phyloP scores from a whole-genome alignment of 140 eudicot species.

The Oenanthe javanica region DNA sequence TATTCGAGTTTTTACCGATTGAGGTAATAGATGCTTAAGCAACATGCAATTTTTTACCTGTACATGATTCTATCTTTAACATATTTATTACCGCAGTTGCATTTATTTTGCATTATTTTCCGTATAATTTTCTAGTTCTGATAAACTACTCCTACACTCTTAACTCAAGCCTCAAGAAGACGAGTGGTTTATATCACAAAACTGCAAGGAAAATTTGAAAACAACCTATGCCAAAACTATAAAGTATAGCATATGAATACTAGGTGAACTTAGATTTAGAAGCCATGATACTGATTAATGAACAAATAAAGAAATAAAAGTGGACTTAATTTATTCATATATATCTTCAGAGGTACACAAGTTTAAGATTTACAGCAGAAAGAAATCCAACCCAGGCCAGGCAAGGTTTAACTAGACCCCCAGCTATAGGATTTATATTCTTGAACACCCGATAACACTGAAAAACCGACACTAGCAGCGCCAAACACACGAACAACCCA shows the following conservation, averaged over 20 bases:
- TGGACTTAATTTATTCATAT: neutral
- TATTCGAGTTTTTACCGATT: neutral
- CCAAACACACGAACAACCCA: constrained; percentile 47
- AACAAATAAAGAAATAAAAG: neutral
- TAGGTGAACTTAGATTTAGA: neutral
- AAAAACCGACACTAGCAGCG: constrained; percentile 28
- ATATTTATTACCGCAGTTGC: neutral
- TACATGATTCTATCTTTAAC: neutral
- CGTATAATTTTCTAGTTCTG: neutral
- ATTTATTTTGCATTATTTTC: no score
- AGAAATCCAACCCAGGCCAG: constrained; percentile 53
- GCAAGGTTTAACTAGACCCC: constrained; percentile 71
- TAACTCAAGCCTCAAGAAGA: no score
- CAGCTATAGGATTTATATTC: constrained; percentile 65
- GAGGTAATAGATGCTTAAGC: neutral
- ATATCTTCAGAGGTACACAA: constrained; percentile 16
- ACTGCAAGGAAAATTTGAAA: neutral
- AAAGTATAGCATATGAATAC: neutral
- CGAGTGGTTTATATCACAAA: no score
- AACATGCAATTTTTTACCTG: neutral
- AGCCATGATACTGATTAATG: neutral
- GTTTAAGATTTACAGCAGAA: constrained; percentile 44
- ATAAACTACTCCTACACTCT: neutral
- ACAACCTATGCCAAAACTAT: neutral
- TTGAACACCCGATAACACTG: constrained; percentile 39